Conservation (phyloP, 371 early-diverging fungal genomes). For the Saksenaea oblongispora region DNA sequence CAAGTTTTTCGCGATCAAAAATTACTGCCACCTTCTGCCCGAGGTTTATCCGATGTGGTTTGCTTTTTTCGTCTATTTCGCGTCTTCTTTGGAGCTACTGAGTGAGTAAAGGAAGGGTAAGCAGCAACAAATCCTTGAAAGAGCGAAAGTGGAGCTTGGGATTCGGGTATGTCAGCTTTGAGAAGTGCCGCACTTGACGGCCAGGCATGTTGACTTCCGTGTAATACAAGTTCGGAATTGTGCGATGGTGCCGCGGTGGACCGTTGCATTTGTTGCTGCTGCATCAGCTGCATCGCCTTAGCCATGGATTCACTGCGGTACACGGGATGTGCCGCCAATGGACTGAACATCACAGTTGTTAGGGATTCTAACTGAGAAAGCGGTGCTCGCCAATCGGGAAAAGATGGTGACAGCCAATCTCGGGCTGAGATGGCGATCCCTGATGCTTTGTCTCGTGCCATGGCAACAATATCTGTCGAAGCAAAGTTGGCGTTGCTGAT, state of each 20-base stretch:
- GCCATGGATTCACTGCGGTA: conserved; percentile 50
- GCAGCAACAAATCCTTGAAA: conserved; percentile 66
- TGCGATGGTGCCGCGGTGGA: conserved; percentile 9
- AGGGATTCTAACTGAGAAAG: conserved; percentile 45
- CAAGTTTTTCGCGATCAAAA: background rate
- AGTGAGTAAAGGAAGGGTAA: conserved; percentile 50
- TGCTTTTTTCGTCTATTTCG: conserved; percentile 44
- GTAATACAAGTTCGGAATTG: conserved; percentile 25
- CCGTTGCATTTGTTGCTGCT: conserved; percentile 37
- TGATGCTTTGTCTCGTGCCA: conserved; percentile 35
- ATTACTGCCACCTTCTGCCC: conserved; percentile 25
- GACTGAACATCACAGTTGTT: conserved; percentile 51
- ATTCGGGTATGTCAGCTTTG: conserved; percentile 61
- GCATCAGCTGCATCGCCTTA: conserved; percentile 47
- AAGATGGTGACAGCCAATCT: conserved; percentile 36
- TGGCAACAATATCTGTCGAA: conserved; percentile 18
- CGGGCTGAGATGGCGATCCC: conserved; percentile 35
- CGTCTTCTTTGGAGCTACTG: conserved; percentile 23
- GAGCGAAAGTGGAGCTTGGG: conserved; percentile 53
- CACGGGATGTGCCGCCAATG: conserved; percentile 46
- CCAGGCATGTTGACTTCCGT: conserved; percentile 30
- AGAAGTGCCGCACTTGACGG: conserved; percentile 50
- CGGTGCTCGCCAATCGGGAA: conserved; percentile 33
- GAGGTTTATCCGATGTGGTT: conserved; percentile 26
- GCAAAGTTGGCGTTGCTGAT: background rate